These are phyloP conservation scores for Sarocladiaceae sp. DNA, from an alignment of 2,329 filamentous ascomycete species.

Conservation along the genomic window DNA sequence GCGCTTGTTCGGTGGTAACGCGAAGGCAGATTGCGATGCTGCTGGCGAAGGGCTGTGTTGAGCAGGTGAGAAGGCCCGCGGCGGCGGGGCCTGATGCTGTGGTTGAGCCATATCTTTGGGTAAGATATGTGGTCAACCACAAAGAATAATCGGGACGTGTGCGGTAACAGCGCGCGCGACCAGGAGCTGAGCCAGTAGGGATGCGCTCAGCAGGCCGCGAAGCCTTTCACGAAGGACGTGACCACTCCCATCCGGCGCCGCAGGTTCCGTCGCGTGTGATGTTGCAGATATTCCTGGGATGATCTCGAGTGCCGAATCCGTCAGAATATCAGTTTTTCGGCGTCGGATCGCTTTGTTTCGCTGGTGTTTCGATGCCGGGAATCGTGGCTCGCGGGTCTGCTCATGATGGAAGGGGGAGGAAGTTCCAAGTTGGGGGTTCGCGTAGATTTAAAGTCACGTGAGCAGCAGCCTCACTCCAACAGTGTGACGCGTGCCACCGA, in stretches of 20 bases:
- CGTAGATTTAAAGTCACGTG: constrained; percentile 43
- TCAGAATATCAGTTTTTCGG: neutral
- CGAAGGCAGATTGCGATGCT: constrained; percentile 47
- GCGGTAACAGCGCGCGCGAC: neutral
- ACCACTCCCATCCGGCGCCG: constrained; percentile 42
- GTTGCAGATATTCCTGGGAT: constrained; percentile 8
- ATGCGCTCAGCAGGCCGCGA: constrained; percentile 40
- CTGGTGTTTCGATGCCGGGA: constrained; percentile 8
- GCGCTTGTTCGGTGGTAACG: constrained; percentile 68
- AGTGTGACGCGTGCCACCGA: constrained; percentile 12
- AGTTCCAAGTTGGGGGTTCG: constrained; percentile 23
- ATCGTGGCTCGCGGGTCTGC: constrained; percentile 6
- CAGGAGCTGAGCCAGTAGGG: constrained; percentile 13
- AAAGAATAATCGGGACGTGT: neutral
- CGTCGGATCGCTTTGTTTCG: neutral
- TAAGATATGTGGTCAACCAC: neutral
- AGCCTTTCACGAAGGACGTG: constrained; percentile 43
- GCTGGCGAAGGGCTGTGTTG: constrained; percentile 59
- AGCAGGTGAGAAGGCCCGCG: constrained; percentile 56
- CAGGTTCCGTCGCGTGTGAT: constrained; percentile 10
- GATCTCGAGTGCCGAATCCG: neutral
- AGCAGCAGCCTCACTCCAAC: constrained; percentile 15
- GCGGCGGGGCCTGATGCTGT: constrained; percentile 45
- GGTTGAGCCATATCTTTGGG: constrained; percentile 53
- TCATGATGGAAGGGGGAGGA: constrained; percentile 24